phyloP scores from a whole-genome alignment of 73 alveolate species.

The Stentor roeselii region DNA sequence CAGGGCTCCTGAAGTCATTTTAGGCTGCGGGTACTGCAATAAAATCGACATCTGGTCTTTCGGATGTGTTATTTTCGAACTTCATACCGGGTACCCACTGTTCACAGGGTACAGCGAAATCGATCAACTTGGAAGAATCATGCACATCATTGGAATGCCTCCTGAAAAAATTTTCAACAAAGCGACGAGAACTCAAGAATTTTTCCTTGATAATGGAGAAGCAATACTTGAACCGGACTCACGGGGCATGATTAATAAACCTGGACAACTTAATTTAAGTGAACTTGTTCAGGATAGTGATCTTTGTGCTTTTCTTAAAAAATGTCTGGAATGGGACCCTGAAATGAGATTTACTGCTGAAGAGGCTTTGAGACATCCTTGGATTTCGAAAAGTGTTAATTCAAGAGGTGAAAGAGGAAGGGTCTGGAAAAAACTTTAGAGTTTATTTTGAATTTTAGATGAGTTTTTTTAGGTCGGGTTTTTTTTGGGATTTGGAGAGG shows the following conservation, averaged over 20 bases:
- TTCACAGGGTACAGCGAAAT: conserved; percentile 86
- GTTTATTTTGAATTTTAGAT: too few relatives aligned
- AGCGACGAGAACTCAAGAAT: neutral
- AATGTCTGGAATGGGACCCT: neutral
- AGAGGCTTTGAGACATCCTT: neutral
- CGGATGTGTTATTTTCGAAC: conserved; percentile 64
- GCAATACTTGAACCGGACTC: neutral
- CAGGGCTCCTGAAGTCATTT: conserved; percentile 69
- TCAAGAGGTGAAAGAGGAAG: neutral
- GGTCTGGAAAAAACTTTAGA: neutral
- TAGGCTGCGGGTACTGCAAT: conserved; percentile 52
- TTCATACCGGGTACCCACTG: conserved; percentile 61
- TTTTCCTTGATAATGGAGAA: conserved; percentile 5
- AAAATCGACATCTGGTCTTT: conserved; percentile 67
- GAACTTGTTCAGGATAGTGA: neutral
- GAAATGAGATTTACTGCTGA: conserved; percentile 2
- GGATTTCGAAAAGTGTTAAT: neutral
- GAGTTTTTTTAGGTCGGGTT: too few relatives aligned
- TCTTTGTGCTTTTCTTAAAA: neutral
- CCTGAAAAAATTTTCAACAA: neutral
- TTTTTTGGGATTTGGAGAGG: too few relatives aligned
- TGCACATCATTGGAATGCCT: conserved; percentile 65
- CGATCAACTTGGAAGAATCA: conserved; percentile 71
- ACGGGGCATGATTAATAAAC: neutral
- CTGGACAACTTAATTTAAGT: neutral